phyloP scores from a whole-genome alignment of 306 rosid species.

The Mimosa bimucronata region DNA sequence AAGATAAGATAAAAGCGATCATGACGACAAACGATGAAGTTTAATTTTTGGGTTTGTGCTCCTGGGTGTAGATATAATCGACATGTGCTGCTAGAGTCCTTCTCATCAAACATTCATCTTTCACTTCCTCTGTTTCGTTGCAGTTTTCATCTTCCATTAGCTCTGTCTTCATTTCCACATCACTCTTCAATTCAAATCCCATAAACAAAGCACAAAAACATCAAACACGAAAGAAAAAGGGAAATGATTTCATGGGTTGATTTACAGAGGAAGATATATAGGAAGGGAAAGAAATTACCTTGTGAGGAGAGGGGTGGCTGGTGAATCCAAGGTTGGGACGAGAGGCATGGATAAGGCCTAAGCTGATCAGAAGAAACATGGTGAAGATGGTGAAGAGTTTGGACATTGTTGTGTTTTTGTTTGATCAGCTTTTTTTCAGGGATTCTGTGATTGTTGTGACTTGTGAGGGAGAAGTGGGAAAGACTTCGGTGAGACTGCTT shows the following conservation, averaged over 20 bases:
- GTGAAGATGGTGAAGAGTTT: constrained; percentile 53
- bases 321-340: constrained; percentile 42
- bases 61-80: constrained; percentile 79
- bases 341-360: constrained; percentile 42
- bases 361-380: constrained; percentile 55
- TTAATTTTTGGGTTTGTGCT: constrained; percentile 47
- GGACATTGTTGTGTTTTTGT: constrained; percentile 42
- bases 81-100: constrained; percentile 70
- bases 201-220: constrained; percentile 17
- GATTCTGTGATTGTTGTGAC: constrained; percentile 12
- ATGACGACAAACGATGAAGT: neutral
- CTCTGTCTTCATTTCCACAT: constrained; percentile 14
- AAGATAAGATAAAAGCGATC: neutral
- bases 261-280: neutral
- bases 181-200: constrained; percentile 39
- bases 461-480: constrained; percentile 10
- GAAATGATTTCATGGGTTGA: neutral
- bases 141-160: constrained; percentile 54
- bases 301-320: constrained; percentile 27
- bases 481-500: neutral
- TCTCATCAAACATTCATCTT: constrained; percentile 71
- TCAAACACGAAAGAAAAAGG: neutral
- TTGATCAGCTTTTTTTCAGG: neutral
- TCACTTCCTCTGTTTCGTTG: constrained; percentile 36
- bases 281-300: constrained; percentile 30